Conservation (phyloP, 2,329 filamentous ascomycete species). For the Pseudogymnoascus sp. region DNA sequence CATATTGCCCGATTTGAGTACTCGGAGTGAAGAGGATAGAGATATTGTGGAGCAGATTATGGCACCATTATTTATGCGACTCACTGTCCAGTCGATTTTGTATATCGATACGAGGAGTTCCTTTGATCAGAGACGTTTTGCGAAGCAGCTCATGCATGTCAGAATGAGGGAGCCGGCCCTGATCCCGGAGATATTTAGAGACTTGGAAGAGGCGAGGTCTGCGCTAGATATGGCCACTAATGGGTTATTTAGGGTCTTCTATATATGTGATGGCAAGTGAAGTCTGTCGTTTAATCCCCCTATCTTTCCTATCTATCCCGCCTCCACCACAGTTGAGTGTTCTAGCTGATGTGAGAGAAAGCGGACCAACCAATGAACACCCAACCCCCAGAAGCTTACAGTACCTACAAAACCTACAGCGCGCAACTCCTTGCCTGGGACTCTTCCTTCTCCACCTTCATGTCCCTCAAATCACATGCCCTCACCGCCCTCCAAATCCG, state of each 20-base stretch:
- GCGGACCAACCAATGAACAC: slow-evolving; percentile 13
- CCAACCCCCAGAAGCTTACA: slow-evolving; percentile 16
- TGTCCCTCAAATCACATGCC: slow-evolving; percentile 17
- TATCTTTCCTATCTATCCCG: neutral
- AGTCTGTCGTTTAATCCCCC: neutral
- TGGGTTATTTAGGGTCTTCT: slow-evolving; percentile 22
- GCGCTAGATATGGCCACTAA: slow-evolving; percentile 19
- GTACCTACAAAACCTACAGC: slow-evolving; percentile 14
- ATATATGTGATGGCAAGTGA: slow-evolving; percentile 17
- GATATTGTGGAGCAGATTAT: slow-evolving; percentile 21
- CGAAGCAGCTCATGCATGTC: slow-evolving; percentile 15
- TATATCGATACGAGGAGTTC: slow-evolving; percentile 22
- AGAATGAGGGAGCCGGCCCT: slow-evolving; percentile 3
- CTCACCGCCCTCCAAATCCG: slow-evolving; percentile 23
- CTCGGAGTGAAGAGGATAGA: slow-evolving; percentile 12
- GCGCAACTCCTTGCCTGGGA: slow-evolving; percentile 1
- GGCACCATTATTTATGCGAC: slow-evolving; percentile 21
- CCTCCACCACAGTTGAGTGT: neutral
- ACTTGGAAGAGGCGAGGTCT: slow-evolving; percentile 20
- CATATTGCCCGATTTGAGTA: slow-evolving; percentile 13
- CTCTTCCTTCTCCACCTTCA: slow-evolving; percentile 22
- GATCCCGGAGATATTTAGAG: slow-evolving; percentile 17
- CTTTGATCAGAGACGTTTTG: slow-evolving; percentile 17
- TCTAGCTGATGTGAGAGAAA: neutral
- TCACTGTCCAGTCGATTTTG: slow-evolving; percentile 24